Base-by-base conservation (phyloP, 768 basidiomycete genomes). In the Podaxis sp. region DNA sequence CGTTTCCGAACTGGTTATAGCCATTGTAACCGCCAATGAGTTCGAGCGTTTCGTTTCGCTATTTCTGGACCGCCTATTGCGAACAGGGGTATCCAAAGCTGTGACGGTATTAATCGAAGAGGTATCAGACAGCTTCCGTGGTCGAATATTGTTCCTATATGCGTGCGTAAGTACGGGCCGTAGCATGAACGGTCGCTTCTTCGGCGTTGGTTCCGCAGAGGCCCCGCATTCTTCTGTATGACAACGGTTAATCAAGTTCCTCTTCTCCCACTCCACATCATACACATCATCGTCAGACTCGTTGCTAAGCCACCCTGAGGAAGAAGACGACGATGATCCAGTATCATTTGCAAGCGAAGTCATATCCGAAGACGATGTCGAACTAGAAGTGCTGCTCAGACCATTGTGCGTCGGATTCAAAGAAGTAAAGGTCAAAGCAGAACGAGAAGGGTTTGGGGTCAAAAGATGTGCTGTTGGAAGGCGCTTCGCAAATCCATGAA, bases 341-440 rank as follows among this genome's bases (percentile, higher is more conserved):
- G 79, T 82, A 65, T 88, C 85, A 63, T 88, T 86, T n/a, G 82
- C 81, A 51, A 88, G 74, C 27, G 85, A 88, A 61, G 80, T 84
- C 68, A 86, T 77, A 55, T 88, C 88, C 2, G 88, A 87, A 24
- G 74, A 64, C 19, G 63, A 63, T 13, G 41, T 55, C 41, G 41
- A 63, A 61, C 63, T 62, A 57, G 64, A 65, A 56, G 51, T 57
- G 43, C 33, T 41, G 40, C 36, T 62, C 50, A 52, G 58, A 59
- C 40, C 62, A 49, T 54, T 59, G 37, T 29, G 59, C 54, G 33
- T 59, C 40, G 59, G 47, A 57, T 55, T 46, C 13, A 63, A 55
- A 19, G 65, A 46, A 38, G 49, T 65, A 47, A 38, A 66, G 12
- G 68, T 71, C 1, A 70, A 68, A 29, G 70, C 67, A 17, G 70